Evolutionary conservation across 2,329 filamentous ascomycete genomes (phyloP).

Genomic region (Epichloe sp.): DNA sequence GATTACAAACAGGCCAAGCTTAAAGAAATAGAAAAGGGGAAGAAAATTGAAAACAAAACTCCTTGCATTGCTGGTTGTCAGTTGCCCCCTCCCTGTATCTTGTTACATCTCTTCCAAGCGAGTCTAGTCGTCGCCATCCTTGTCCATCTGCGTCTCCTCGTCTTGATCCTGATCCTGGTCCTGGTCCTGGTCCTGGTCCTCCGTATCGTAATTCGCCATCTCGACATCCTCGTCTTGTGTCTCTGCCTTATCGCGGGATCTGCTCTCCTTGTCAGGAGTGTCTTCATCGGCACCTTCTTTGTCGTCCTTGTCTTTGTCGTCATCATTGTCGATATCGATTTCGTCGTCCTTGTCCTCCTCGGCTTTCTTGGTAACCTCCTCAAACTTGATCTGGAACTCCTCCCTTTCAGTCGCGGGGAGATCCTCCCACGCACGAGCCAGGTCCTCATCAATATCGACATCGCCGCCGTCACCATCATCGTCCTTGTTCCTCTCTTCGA

Average conservation of each 20-base stretch:
- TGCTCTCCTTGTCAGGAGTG: constrained; percentile 11
- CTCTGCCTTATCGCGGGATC: constrained; percentile 15
- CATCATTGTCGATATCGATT: constrained; percentile 8
- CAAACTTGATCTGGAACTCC: constrained; percentile 28
- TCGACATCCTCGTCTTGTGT: constrained; percentile 35
- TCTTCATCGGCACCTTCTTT: constrained; percentile 7
- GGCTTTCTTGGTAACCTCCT: constrained; percentile 14
- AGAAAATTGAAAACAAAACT: background rate
- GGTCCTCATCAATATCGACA: constrained; percentile 38
- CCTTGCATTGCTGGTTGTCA: background rate
- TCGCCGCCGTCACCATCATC: constrained; percentile 14
- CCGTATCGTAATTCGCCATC: constrained; percentile 34
- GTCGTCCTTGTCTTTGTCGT: constrained; percentile 4
- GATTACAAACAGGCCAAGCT: too few species aligned
- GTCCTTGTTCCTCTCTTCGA: constrained; percentile 32
- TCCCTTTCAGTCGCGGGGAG: constrained; percentile 36
- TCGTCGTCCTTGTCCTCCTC: constrained; percentile 16
- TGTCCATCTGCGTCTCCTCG: constrained; percentile 19
- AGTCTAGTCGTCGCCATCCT: constrained; percentile 15
- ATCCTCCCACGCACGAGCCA: constrained; percentile 41
- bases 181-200: constrained; percentile 17
- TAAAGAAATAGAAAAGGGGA: background rate
- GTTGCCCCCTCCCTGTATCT: background rate
- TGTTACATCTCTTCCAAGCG: background rate
- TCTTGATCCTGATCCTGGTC: constrained; percentile 5